Conservation (phyloP, 345 rosid species). For the Hypericum androsaemum region DNA sequence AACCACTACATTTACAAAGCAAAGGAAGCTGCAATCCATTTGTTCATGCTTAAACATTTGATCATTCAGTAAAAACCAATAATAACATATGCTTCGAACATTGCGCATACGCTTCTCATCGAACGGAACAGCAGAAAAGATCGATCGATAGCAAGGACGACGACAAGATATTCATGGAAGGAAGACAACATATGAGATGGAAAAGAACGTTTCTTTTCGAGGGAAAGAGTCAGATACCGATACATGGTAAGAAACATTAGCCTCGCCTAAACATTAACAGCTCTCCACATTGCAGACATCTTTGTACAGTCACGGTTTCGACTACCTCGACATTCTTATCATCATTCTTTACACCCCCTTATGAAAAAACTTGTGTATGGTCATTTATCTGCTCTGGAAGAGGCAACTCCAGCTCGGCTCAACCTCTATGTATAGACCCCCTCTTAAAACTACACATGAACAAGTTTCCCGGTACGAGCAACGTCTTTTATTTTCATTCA, state of each 20-base stretch:
- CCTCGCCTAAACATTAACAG: slow-evolving; percentile 41
- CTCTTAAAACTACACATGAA: slow-evolving; percentile 51
- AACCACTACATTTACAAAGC: too few species aligned
- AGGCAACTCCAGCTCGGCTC: slow-evolving; percentile 28
- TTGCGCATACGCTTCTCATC: too few species aligned
- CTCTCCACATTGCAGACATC: slow-evolving; percentile 45
- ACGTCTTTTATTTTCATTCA: slow-evolving; percentile 36
- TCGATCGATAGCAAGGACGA: too few species aligned
- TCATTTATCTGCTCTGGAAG: slow-evolving; percentile 26
- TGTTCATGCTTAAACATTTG: too few species aligned
- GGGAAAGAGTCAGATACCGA: slow-evolving; percentile 21
- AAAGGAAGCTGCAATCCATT: too few species aligned
- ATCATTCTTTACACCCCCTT: slow-evolving; percentile 37
- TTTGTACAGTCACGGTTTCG: slow-evolving; percentile 38
- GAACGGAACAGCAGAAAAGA: too few species aligned
- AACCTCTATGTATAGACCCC: slow-evolving; percentile 39
- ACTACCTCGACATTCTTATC: slow-evolving; percentile 32
- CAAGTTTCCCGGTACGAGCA: slow-evolving; percentile 46
- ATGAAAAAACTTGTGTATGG: slow-evolving; percentile 22
- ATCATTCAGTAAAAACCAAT: too few species aligned
- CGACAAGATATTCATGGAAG: not conserved
- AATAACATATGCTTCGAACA: too few species aligned
- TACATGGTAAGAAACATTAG: slow-evolving; percentile 23
- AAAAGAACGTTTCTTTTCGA: slow-evolving; percentile 14
- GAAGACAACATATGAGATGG: not conserved